phyloP scores from a whole-genome alignment of 495 filamentous ascomycete species.

The Talaromyces nanjingensis region DNA sequence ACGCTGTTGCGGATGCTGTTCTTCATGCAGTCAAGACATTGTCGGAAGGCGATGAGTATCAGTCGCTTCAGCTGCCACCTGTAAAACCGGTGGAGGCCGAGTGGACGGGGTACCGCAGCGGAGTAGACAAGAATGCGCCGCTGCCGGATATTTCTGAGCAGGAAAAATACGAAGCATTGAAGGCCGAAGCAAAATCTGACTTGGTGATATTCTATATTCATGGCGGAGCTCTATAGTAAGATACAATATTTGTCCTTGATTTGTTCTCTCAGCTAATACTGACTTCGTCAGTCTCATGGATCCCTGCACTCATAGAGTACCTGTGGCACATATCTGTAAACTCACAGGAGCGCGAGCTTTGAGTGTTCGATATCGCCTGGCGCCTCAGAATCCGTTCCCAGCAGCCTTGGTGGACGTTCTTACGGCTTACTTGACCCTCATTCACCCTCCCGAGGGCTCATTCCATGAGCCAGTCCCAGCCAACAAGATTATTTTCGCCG shows the following conservation, averaged over 20 bases:
- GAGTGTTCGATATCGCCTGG: slow-evolving; percentile 79
- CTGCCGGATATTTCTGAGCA: slow-evolving; percentile 57
- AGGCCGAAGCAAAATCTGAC: slow-evolving; percentile 59
- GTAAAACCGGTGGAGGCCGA: slow-evolving; percentile 65
- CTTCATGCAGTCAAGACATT: slow-evolving; percentile 58
- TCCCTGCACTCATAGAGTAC: slow-evolving; percentile 56
- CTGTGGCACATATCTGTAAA: slow-evolving; percentile 39
- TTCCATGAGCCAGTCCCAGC: slow-evolving; percentile 64
- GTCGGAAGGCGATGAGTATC: slow-evolving; percentile 34
- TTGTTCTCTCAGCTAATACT: background rate
- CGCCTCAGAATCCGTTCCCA: slow-evolving; percentile 80
- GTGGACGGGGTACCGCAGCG: slow-evolving; percentile 72
- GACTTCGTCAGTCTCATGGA: slow-evolving; percentile 55
- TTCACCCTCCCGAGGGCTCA: slow-evolving; percentile 70
- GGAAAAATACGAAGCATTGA: slow-evolving; percentile 65
- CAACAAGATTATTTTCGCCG: slow-evolving; percentile 66
- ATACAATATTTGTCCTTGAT: background rate
- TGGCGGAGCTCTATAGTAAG: slow-evolving; percentile 73
- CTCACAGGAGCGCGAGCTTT: slow-evolving; percentile 55
- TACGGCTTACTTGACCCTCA: slow-evolving; percentile 71
- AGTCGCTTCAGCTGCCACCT: slow-evolving; percentile 45
- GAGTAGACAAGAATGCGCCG: slow-evolving; percentile 45
- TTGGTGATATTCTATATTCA: slow-evolving; percentile 80
- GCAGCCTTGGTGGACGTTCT: slow-evolving; percentile 78
- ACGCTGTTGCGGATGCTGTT: slow-evolving; percentile 50